Percentiles rank a stretch among this genome's conserved stretches.
These are phyloP conservation scores for Obba rivulosa DNA, from an alignment of 768 basidiomycete genomes.

Conservation along the genomic window DNA sequence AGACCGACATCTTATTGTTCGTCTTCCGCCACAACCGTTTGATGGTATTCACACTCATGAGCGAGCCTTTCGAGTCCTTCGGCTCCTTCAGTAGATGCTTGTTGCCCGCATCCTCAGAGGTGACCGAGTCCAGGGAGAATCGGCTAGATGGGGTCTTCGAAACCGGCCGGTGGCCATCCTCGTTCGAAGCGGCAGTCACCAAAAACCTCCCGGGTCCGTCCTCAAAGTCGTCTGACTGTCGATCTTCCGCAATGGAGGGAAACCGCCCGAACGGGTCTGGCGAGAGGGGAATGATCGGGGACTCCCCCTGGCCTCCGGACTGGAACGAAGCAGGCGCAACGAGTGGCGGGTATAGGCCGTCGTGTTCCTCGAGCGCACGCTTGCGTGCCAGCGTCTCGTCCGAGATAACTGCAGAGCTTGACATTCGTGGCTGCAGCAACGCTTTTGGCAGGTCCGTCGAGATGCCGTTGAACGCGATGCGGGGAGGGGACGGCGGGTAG, in stretches of 20 bases:
- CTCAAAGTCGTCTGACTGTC: constrained; percentile 1
- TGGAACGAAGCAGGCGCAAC: constrained; percentile 23
- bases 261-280: constrained; percentile 79
- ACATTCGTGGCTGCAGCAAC: constrained; percentile 25
- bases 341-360: constrained; percentile 39
- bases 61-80: constrained; percentile 21
- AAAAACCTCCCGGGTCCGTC: constrained; percentile 2
- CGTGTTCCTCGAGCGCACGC: constrained; percentile 45
- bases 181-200: neutral
- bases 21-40: constrained; percentile 79
- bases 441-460: constrained; percentile 51
- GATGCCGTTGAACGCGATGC: constrained; percentile 63
- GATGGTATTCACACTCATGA: constrained; percentile 71
- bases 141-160: constrained; percentile 34
- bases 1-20: constrained; percentile 35
- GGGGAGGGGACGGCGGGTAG: constrained; percentile 48
- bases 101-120: constrained; percentile 26
- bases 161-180: neutral
- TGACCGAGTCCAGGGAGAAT: constrained; percentile 72
- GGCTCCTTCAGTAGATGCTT: constrained; percentile 21
- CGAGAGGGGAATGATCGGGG: constrained; percentile 75
- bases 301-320: constrained; percentile 27
- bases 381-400: constrained; percentile 38
- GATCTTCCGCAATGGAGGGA: constrained; percentile 37
- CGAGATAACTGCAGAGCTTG: constrained; percentile 35